phyloP scores from a whole-genome alignment of 306 rosid species.

The Ochetophila trinervis region DNA sequence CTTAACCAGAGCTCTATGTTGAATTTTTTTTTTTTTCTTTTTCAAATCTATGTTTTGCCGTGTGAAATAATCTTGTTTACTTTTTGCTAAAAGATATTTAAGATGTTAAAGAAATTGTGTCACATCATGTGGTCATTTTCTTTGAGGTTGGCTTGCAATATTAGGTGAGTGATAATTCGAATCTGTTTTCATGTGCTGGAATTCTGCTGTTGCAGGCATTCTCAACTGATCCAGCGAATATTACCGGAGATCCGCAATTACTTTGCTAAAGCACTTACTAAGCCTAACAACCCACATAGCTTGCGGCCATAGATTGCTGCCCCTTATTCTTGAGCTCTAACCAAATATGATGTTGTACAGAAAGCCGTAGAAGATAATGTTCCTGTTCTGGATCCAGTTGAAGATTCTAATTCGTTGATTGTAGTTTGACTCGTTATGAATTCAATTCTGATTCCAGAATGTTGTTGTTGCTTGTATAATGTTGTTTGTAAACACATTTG shows the following conservation, averaged over 20 bases:
- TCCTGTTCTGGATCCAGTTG: conserved; percentile 37
- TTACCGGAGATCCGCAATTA: conserved; percentile 73
- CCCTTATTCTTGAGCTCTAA: conserved; percentile 60
- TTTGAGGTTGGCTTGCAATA: too few relatives aligned
- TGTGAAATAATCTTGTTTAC: not conserved
- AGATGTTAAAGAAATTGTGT: not conserved
- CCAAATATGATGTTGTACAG: conserved; percentile 71
- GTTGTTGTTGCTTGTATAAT: conserved; percentile 6
- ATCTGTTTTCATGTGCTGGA: conserved; percentile 20
- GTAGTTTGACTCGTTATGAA: conserved; percentile 9
- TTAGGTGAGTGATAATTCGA: too few relatives aligned
- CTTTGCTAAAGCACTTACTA: conserved; percentile 76
- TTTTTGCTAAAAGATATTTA: not conserved
- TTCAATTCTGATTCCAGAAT: conserved; percentile 21
- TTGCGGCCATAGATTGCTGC: conserved; percentile 48
- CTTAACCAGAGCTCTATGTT: not conserved
- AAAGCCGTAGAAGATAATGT: conserved; percentile 40
- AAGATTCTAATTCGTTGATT: conserved; percentile 40
- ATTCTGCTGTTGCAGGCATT: conserved; percentile 62
- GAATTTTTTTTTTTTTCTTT: too few relatives aligned
- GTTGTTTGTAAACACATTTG: conserved; percentile 24
- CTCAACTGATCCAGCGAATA: conserved; percentile 67
- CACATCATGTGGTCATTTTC: not conserved
- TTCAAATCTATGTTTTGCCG: not conserved
- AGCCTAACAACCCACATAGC: conserved; percentile 59